Conservation (phyloP, 2,329 filamentous ascomycete species). For the Coleophoma cylindrospora region DNA sequence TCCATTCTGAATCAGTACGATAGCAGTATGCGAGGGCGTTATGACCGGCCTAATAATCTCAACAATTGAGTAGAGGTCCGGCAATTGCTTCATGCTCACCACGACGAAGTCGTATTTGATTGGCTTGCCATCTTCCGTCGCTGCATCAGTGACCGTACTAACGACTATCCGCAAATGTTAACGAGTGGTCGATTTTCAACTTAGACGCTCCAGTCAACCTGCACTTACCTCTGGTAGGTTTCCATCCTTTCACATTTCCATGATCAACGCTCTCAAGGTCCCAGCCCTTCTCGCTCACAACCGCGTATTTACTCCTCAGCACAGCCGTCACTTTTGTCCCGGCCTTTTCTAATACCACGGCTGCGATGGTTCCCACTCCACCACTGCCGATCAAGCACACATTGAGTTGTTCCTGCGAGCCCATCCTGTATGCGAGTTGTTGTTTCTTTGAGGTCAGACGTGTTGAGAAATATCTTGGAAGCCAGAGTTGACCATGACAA, state of each 20-base stretch:
- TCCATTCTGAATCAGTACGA: constrained; percentile 19
- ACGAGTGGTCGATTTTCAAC: too few species aligned
- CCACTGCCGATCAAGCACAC: constrained; percentile 15
- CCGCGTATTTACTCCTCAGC: constrained; percentile 12
- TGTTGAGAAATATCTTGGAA: too few species aligned
- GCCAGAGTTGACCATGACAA: too few species aligned
- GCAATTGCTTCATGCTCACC: constrained; percentile 14
- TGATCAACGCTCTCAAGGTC: constrained; percentile 19
- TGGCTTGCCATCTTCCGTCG: constrained; percentile 9
- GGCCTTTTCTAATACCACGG: constrained; percentile 12
- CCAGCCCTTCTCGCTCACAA: constrained; percentile 15
- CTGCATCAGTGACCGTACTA: not conserved
- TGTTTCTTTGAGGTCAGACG: too few species aligned
- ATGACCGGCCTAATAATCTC: constrained; percentile 10
- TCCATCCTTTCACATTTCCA: constrained; percentile 14
- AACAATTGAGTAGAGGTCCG: constrained; percentile 11
- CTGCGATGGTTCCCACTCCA: constrained; percentile 17
- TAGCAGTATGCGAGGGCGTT: constrained; percentile 10
- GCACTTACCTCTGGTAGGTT: constrained; percentile 10
- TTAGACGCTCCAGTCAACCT: not conserved
- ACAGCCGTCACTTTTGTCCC: constrained; percentile 15
- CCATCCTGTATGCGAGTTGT: not conserved
- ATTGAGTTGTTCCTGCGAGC: constrained; percentile 11
- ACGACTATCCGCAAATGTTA: not conserved
- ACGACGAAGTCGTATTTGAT: constrained; percentile 15